Percentiles rank a stretch among this genome's conserved stretches.
Conservation (phyloP, 2,329 filamentous ascomycete genomes). For the Sarocladium oryzae region DNA sequence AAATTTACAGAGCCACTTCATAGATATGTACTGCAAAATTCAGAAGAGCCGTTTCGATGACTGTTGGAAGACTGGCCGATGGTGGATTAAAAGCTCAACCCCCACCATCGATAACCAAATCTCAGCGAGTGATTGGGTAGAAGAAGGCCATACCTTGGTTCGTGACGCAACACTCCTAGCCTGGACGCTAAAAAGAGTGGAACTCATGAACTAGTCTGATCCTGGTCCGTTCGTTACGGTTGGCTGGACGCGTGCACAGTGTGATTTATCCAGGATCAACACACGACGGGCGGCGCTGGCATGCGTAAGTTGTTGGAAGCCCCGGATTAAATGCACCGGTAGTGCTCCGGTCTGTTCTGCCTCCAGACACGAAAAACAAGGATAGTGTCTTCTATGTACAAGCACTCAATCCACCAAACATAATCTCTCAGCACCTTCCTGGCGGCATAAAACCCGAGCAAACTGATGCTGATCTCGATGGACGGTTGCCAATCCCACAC, state of each 20-base stretch:
- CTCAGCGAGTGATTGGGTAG: neutral
- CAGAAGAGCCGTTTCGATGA: no score
- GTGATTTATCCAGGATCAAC: neutral
- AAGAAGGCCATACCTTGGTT: neutral
- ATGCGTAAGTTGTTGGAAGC: neutral
- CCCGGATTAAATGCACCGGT: constrained; percentile 1
- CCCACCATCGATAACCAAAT: constrained; percentile 4
- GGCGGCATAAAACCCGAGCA: no score
- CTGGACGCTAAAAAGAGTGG: neutral
- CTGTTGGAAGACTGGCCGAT: constrained; percentile 3
- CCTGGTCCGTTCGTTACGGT: constrained; percentile 6
- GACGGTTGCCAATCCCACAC: neutral
- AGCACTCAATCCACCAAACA: no score
- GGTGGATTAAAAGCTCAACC: neutral
- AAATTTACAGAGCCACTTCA: no score
- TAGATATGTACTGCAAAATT: no score
- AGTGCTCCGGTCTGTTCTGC: neutral
- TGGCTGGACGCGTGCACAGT: neutral
- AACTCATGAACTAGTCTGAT: neutral
- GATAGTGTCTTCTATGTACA: no score
- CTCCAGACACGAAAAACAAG: no score
- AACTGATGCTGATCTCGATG: neutral
- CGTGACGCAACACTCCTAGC: constrained; percentile 9
- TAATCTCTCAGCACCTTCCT: neutral
- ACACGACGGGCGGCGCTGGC: neutral